Evolutionary conservation across 805 yeast species (phyloP).

Genomic region (Candida boidinii): DNA sequence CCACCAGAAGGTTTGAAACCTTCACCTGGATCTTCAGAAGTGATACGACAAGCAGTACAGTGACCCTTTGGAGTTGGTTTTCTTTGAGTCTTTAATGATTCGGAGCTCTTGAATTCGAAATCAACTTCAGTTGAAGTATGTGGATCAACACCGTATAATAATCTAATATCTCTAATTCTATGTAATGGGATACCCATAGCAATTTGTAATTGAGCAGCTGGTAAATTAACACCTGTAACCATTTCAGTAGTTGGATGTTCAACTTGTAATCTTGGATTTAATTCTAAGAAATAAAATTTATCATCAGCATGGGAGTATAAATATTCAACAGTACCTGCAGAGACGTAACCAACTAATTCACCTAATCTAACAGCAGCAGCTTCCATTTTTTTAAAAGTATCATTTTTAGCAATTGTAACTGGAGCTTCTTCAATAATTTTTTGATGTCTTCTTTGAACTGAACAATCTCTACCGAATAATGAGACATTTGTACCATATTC

Average conservation of each 20-base stretch:
- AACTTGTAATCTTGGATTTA: conserved; percentile 97
- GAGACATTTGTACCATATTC: conserved; percentile 98
- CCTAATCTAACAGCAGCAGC: conserved; percentile 97
- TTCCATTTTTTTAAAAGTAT: conserved; percentile 88
- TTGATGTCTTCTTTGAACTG: conserved; percentile 99
- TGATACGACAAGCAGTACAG: conserved; percentile 98
- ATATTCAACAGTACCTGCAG: conserved; percentile 99
- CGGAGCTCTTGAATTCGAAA: conserved; percentile 73
- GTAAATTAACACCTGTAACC: conserved; percentile 97
- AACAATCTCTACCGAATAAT: conserved; percentile 96
- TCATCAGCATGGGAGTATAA: conserved; percentile 90
- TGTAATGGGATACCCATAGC: conserved; percentile 99
- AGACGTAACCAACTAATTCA: conserved; percentile 92
- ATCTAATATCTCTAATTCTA: conserved; percentile 86
- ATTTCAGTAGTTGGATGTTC: conserved; percentile 99
- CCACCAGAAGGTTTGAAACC: conserved; percentile 99
- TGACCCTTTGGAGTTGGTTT: conserved; percentile 96
- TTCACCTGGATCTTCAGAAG: conserved; percentile 98
- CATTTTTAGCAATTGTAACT: conserved; percentile 83
- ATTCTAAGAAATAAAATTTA: conserved; percentile 91
- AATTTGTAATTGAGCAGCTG: conserved; percentile 97
- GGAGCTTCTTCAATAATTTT: conserved; percentile 99
- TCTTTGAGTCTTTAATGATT: conserved; percentile 71
- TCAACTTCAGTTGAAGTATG: conserved; percentile 86
- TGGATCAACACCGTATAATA: conserved; percentile 93